These are phyloP conservation scores for Aspergillus thermomutatus DNA, from an alignment of 2,329 filamentous ascomycete genomes.

Conservation along the genomic window DNA sequence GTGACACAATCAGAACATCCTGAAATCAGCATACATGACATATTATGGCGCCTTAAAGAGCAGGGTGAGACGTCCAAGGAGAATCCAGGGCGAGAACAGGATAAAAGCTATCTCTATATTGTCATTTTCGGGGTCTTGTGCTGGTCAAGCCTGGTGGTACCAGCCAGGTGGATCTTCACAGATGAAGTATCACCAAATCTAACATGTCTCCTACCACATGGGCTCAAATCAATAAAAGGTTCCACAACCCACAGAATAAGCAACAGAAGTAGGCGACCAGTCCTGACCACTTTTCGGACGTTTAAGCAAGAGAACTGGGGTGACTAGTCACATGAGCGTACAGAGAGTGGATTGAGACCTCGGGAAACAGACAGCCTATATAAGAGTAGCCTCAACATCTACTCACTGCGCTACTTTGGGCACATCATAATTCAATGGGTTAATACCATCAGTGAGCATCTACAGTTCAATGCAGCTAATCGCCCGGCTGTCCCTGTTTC, in stretches of 20 bases:
- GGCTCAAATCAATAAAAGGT: neutral
- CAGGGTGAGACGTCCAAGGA: neutral
- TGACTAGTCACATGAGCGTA: neutral
- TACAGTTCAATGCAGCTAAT: constrained; percentile 3
- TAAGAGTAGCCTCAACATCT: constrained; percentile 3
- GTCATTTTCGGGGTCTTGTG: neutral
- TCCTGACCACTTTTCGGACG: neutral
- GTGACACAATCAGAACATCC: neutral
- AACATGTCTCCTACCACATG: neutral
- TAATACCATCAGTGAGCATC: constrained; percentile 6
- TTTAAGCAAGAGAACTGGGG: neutral
- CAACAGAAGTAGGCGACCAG: neutral
- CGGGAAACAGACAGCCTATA: constrained; percentile 3
- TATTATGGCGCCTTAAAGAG: neutral
- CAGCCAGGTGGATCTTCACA: neutral
- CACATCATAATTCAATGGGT: constrained; percentile 6
- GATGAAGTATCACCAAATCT: neutral
- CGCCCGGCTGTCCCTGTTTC: constrained; percentile 4
- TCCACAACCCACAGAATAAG: neutral
- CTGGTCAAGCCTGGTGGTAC: neutral
- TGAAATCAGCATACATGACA: neutral
- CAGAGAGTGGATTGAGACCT: neutral
- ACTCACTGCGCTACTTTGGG: constrained; percentile 5
- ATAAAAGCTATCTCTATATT: neutral
- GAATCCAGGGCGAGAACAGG: neutral